Percentiles rank a stretch among this genome's conserved stretches.
Conservation (phyloP, 345 rosid species). For the Bruguiera sexangula region DNA sequence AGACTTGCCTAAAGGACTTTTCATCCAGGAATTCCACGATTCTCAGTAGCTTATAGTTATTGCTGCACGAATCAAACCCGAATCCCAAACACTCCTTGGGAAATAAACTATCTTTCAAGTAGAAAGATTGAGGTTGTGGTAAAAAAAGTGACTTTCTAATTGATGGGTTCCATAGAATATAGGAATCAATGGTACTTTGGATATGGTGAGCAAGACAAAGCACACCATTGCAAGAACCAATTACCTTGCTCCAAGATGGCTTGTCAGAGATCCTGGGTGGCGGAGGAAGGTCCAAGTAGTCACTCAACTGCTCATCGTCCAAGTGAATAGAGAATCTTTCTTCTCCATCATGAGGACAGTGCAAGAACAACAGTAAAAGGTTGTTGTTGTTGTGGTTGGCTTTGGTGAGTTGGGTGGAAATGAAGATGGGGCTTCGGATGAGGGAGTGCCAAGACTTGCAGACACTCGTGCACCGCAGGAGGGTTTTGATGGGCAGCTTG, state of each 20-base stretch:
- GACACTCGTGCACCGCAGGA: background rate
- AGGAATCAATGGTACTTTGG: background rate
- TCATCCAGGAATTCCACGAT: background rate
- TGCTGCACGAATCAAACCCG: background rate
- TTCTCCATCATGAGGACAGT: background rate
- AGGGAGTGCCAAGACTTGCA: slow-evolving; percentile 14
- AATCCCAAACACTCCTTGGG: background rate
- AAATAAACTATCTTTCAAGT: background rate
- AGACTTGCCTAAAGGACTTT: background rate
- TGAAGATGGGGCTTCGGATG: slow-evolving; percentile 6
- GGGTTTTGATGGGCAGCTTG: background rate
- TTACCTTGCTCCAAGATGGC: background rate
- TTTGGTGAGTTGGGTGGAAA: slow-evolving; percentile 3
- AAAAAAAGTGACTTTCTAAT: background rate
- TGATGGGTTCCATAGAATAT: background rate
- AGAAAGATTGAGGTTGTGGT: background rate
- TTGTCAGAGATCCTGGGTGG: background rate
- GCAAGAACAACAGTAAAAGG: too few relatives aligned
- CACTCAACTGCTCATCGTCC: background rate
- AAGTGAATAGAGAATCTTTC: background rate
- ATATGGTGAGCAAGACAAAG: background rate
- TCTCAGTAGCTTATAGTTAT: background rate
- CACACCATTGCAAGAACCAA: background rate
- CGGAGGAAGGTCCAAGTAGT: background rate
- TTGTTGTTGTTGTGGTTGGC: background rate